Base-by-base conservation (phyloP, 441 rosid genomes). In the Breynia disticha region DNA sequence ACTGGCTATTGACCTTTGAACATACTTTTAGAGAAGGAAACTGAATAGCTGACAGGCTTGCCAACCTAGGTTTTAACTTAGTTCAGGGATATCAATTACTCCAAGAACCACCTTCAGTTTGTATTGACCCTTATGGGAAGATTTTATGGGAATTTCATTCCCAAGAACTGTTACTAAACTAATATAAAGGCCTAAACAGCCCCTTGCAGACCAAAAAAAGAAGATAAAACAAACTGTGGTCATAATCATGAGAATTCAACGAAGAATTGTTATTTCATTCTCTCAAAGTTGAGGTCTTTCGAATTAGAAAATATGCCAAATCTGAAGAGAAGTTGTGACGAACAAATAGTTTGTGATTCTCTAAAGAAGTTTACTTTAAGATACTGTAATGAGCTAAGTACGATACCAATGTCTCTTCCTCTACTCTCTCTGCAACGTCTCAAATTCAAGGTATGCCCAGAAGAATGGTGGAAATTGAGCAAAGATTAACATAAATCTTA, bases 281-380 rank as follows among this genome's bases (percentile, higher is more conserved):
- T 70, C 32, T 55, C 70, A n/a, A 44, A 57, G 19, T 46, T 70
- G 44, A 44, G 19, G 35, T 5, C 0, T 14, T 19, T 64, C 48
- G 1, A 1, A 0, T 13, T 69, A 16, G 0, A 0, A 0, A 0
- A 3, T 0, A 37, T 60, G 12, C 17, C 56, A 7, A 7, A 41
- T 11, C 46, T 65, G 54, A 48, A 45, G 57, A 65, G 70, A 52
- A 61, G 61, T 16, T 65, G 61, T 32, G 8, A 2, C 15, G 38
- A 11, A 9, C 24, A 22, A 19, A 10, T 70, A 28, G 17, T 12
- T 11, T 65, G 73, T 47, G 24, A 16, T 28, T 59, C 65, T 35
- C 52, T 65, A 11, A 6, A 45, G 37, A 4, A n/a, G 0, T 11
- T 60, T 1, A 2, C 4, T 14, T 14, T 38, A n/a, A 12, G 6